These are phyloP conservation scores for Ceratocystis diversiconidia DNA, from an alignment of 2,329 filamentous ascomycete species.

Conservation along the genomic window DNA sequence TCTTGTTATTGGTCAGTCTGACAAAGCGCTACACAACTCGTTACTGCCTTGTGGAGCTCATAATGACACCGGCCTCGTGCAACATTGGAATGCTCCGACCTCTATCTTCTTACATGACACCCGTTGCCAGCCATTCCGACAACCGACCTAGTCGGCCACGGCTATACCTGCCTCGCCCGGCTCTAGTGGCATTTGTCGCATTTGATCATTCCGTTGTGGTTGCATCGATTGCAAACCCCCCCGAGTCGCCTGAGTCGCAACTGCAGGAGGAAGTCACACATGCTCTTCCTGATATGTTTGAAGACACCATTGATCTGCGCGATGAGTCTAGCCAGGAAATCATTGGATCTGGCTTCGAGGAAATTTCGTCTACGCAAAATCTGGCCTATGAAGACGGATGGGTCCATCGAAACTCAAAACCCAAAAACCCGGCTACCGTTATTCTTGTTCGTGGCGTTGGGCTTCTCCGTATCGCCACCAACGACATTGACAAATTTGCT, in stretches of 20 bases:
- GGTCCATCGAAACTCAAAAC: conserved; percentile 36
- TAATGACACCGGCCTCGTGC: conserved; percentile 39
- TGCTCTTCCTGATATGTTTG: conserved; percentile 52
- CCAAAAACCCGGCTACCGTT: conserved; percentile 48
- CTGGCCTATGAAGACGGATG: conserved; percentile 33
- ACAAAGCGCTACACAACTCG: conserved; percentile 38
- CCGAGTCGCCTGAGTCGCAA: conserved; percentile 62
- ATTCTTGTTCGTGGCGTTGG: conserved; percentile 50
- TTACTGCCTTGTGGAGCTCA: conserved; percentile 64
- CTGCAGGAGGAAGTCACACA: conserved; percentile 50
- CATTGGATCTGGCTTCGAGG: conserved; percentile 49
- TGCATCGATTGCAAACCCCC: conserved; percentile 53
- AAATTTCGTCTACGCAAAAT: conserved; percentile 26
- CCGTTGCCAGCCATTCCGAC: conserved; percentile 31
- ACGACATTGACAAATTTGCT: conserved; percentile 45
- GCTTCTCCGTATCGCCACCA: conserved; percentile 43
- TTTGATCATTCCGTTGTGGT: conserved; percentile 68
- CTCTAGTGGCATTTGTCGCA: conserved; percentile 66
- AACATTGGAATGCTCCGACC: conserved; percentile 53
- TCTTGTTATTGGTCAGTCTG: conserved; percentile 48
- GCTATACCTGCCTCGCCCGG: conserved; percentile 64
- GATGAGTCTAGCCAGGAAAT: conserved; percentile 49
- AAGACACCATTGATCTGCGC: conserved; percentile 75
- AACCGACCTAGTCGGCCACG: conserved; percentile 37
- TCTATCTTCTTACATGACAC: conserved; percentile 48